Base-by-base conservation (phyloP, 1,284 basidiomycete species). In the Schizophyllum amplum region DNA sequence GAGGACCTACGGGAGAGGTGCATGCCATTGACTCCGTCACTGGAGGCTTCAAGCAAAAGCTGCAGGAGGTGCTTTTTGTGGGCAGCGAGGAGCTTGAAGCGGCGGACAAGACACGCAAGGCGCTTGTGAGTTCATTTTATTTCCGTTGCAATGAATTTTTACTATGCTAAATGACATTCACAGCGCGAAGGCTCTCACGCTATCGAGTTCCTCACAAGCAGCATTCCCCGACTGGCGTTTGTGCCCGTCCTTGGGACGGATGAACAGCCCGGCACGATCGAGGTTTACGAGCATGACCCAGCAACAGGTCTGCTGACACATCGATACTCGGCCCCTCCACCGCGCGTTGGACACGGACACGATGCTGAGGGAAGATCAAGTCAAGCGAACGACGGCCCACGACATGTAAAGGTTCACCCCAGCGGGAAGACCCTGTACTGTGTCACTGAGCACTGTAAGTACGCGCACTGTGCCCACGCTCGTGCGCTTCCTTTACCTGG, bases 181-280 rank as follows among this genome's bases (percentile, higher is more conserved):
- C 58, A 78, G 75, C 68, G 76, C 46, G 75, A 75, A 60, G 78
- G 78, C 7, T 76, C 76, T 1, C 78, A 80, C 62, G 78, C 68
- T 0, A 67, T 79, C 27, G 78, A 79, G 58, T 73, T 78, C 49
- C 73, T 75, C 1, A 62, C 71, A 4, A 64, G 67, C 1, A 59
- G 61, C 7, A 65, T 48, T 13, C 42, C 55, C 1, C 25, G 68
- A 4, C 65, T 69, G 3, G 77, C 72, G 0, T 79, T 79, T 61
- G 66, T 79, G 1, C 78, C 78, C 7, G 75, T 79, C 4, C 70
- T 80, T 7, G 78, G 77, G 9, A 50, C 48, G 24, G 21, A 22
- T 11, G 48, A 11, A 50, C 11, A 50, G 20, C 48, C 5, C 74
- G 75, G 5, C 52, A 67, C 68, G 15, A 78, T 80, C 23, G 73